Conservation (phyloP, 108 stramenopile genomes). For the Cyclotella atomus region DNA sequence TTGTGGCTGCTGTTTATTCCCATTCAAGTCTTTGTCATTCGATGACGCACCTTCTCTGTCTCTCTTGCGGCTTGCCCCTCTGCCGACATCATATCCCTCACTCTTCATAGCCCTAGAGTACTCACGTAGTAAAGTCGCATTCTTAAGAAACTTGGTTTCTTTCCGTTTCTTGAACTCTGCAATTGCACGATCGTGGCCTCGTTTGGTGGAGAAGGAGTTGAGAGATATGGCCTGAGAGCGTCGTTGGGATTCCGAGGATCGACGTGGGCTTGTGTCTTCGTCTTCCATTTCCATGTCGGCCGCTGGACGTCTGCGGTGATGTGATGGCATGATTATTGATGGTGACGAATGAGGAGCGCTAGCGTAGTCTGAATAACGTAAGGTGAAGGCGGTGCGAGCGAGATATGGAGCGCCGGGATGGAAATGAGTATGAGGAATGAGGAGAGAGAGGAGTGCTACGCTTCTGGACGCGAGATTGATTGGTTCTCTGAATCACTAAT, state of each 20-base stretch:
- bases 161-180: slow-evolving; percentile 68
- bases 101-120: slow-evolving; percentile 73
- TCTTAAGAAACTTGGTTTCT: slow-evolving; percentile 59
- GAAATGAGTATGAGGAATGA: no score
- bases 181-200: slow-evolving; percentile 68
- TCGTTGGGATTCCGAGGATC: slow-evolving; percentile 17
- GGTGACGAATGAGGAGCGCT: no score
- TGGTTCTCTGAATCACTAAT: no score
- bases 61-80: slow-evolving; percentile 72
- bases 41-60: slow-evolving; percentile 10
- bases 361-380: no score
- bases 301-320: neutral
- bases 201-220: slow-evolving; percentile 50
- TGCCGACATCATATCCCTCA: slow-evolving; percentile 74
- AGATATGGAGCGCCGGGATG: no score
- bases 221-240: slow-evolving; percentile 42
- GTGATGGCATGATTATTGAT: slow-evolving; percentile 6
- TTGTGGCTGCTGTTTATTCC: slow-evolving; percentile 1
- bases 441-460: no score
- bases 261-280: neutral
- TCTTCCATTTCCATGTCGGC: neutral
- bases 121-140: slow-evolving; percentile 60
- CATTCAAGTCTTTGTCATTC: neutral
- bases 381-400: no score
- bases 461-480: no score